These are phyloP conservation scores for Solanum hybrid DNA, from an alignment of 305 asterid genomes.

Conservation along the genomic window DNA sequence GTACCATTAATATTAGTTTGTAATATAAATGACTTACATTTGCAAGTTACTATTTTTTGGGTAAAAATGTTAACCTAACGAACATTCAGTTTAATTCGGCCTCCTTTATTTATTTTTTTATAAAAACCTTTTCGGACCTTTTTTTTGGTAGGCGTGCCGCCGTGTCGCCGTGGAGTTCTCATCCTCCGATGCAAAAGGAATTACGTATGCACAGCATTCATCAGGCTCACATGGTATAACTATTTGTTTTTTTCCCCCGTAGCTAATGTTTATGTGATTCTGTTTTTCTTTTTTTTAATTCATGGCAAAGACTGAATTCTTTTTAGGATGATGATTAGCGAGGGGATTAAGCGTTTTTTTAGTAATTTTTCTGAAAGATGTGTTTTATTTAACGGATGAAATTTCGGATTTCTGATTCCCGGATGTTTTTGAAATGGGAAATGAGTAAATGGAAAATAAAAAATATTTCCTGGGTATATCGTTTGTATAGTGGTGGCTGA, in stretches of 20 bases:
- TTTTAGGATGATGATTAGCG: too few species aligned
- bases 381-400: background rate
- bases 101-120: too few species aligned
- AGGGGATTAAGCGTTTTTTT: too few species aligned
- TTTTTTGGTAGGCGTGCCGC: background rate
- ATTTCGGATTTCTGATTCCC: background rate
- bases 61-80: background rate
- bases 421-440: background rate
- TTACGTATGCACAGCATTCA: background rate
- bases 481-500: background rate
- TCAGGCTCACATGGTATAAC: background rate
- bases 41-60: background rate
- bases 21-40: background rate
- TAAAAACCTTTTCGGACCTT: too few species aligned
- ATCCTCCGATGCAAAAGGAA: background rate
- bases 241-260: background rate
- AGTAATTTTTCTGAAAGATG: background rate
- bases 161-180: background rate
- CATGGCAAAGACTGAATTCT: too few species aligned
- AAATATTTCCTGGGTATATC: background rate
- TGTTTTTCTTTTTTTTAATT: too few species aligned
- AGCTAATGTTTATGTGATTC: background rate
- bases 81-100: background rate
- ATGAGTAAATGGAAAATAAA: background rate
- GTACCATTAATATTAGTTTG: background rate